phyloP scores from a whole-genome alignment of 768 basidiomycete species.

The Suillus variegatus region DNA sequence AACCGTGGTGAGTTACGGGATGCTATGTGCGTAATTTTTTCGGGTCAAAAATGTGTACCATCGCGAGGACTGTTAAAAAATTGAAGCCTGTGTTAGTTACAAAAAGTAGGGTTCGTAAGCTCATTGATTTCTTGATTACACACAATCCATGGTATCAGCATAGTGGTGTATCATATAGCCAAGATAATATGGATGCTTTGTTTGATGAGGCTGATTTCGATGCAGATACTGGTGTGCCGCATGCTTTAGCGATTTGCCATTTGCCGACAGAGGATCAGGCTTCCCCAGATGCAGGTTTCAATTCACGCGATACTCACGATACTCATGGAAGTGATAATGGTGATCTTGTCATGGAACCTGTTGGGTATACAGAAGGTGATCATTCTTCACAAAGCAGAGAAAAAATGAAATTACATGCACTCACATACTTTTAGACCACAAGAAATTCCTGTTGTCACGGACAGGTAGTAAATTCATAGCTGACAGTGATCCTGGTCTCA shows the following conservation, averaged over 20 bases:
- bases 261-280: neutral
- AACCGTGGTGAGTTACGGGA: neutral
- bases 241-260: neutral
- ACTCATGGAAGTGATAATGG: no score
- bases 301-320: no score
- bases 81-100: no score
- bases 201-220: neutral
- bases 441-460: neutral
- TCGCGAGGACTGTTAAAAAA: neutral
- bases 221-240: no score
- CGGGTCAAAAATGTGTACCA: neutral
- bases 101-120: no score
- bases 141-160: neutral
- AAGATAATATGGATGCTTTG: no score
- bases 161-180: no score
- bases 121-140: no score
- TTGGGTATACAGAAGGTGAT: conserved; percentile 2
- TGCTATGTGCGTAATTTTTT: neutral
- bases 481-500: neutral
- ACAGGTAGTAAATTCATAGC: neutral
- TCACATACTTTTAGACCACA: neutral
- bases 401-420: conserved; percentile 5
- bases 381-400: neutral
- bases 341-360: conserved; percentile 5
- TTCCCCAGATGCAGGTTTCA: no score